Conservation (phyloP, 257 asterid genomes). For the Capsicum pubescens region DNA sequence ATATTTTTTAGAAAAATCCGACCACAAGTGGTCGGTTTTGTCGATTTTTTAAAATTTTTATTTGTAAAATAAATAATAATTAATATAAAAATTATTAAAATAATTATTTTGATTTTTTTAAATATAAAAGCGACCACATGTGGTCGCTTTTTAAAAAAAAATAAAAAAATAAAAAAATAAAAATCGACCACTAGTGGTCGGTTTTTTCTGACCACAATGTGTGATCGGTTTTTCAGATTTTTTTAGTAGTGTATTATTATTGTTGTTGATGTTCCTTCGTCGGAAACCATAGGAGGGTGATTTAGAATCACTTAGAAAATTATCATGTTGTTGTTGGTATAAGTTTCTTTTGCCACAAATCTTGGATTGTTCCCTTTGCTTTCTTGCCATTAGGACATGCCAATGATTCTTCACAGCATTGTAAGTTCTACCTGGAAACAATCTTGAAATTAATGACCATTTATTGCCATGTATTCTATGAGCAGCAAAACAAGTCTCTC, state of each 20-base stretch:
- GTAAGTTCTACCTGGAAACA: constrained; percentile 94
- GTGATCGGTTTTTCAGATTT: too few species aligned
- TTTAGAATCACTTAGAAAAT: constrained; percentile 38
- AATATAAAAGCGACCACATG: too few species aligned
- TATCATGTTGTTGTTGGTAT: constrained; percentile 29
- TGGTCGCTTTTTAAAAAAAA: too few species aligned
- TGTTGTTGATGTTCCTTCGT: constrained; percentile 14
- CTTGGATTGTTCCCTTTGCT: constrained; percentile 79
- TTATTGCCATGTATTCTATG: constrained; percentile 86
- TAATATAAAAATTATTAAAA: too few species aligned
- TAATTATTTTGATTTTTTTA: too few species aligned
- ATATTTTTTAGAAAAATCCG: too few species aligned
- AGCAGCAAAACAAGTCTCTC: constrained; percentile 78
- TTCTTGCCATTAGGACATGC: constrained; percentile 96
- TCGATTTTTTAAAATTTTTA: too few species aligned
- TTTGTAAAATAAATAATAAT: too few species aligned
- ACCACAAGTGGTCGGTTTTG: too few species aligned
- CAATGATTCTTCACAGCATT: constrained; percentile 95
- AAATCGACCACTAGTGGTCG: too few species aligned
- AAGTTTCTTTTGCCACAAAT: constrained; percentile 50
- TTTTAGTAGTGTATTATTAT: not conserved
- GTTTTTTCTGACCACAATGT: too few species aligned
- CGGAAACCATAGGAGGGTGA: constrained; percentile 48
- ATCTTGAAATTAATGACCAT: constrained; percentile 89
- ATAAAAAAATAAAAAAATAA: too few species aligned